Base-by-base conservation (phyloP, 2,329 filamentous ascomycete species). In the Mycocentrospora acerina region DNA sequence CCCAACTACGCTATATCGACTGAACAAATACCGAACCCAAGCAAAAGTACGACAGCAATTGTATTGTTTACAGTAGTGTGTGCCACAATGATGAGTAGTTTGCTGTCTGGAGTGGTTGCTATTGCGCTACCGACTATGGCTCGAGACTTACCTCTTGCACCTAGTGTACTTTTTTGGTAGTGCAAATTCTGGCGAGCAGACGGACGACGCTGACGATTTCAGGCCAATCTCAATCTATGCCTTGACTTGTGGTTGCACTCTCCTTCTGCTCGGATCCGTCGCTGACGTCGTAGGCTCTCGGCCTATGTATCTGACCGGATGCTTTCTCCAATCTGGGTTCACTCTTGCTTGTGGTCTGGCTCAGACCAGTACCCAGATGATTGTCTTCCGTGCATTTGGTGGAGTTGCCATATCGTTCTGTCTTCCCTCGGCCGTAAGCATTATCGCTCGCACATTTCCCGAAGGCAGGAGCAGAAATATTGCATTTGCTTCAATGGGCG, bases 281-380 rank as follows among this genome's bases (percentile, higher is more conserved):
- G 69, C 75, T 6, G 76, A 80, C 58, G 69, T 75, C 0, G 64
- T 79, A 3, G 77, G 77, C 0, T 70, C 67, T 29, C 57, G 71
- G 33, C 48, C 66, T 25, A 70, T 77, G 51, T 73, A 76, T 36
- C 60, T 77, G 3, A 57, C 67, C 1, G 76, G 73, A 2, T 72
- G 66, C 15, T 58, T 76, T 3, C 55, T 76, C 2, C 64, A 73
- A 31, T 67, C 67, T 19, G 53, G 57, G 4, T 74, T 73, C 29
- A 75, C 71, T 12, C 59, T 76, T 3, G 72, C 69, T 3, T 74
- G 71, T 46, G 72, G 74, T 4, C 51, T 68, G 4, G 41, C 63
- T 7, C 50, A 57, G 18, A 63, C 41, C 7, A 49, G 59, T 15
- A 57, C 65, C 9, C 68, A 77, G 43, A 52, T 78, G 6, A 73